phyloP scores from a whole-genome alignment of 2,329 filamentous ascomycete species.

The Colletotrichum karsti region DNA sequence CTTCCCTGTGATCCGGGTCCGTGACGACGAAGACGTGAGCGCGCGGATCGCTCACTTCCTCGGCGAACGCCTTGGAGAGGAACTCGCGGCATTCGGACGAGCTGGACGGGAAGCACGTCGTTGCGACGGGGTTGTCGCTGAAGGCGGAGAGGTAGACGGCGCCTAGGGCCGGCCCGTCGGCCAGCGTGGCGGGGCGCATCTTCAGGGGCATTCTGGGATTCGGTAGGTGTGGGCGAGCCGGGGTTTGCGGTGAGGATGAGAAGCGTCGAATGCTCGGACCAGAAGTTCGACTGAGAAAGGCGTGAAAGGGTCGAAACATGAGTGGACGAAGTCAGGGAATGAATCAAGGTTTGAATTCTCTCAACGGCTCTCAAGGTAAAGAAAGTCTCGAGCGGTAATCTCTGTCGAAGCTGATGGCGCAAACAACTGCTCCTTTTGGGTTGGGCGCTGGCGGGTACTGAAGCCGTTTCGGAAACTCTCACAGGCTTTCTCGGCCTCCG shows the following conservation, averaged over 20 bases:
- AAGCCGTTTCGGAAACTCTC: background rate
- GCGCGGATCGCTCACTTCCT: slow-evolving; percentile 49
- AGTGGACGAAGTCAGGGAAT: background rate
- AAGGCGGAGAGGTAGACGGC: slow-evolving; percentile 57
- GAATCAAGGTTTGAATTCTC: background rate
- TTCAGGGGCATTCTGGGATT: slow-evolving; percentile 32
- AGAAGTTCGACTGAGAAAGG: too few species aligned
- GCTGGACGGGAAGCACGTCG: slow-evolving; percentile 45
- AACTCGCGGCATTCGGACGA: slow-evolving; percentile 37
- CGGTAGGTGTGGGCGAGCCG: too few species aligned
- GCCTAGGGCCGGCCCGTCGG: slow-evolving; percentile 50
- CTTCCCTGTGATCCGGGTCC: slow-evolving; percentile 35
- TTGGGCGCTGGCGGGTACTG: background rate
- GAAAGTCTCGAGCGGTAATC: too few species aligned
- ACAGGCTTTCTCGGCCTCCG: too few species aligned
- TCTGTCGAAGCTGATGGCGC: too few species aligned
- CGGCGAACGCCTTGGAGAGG: slow-evolving; percentile 42
- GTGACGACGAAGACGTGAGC: slow-evolving; percentile 50
- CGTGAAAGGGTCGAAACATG: background rate
- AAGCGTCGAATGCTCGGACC: too few species aligned
- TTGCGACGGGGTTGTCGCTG: slow-evolving; percentile 43
- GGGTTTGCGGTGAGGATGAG: too few species aligned
- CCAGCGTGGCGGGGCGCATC: slow-evolving; percentile 47
- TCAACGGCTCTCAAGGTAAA: too few species aligned
- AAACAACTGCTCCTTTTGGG: background rate